These are phyloP conservation scores for Penicillium sp. DNA, from an alignment of 2,329 filamentous ascomycete genomes.

Conservation along the genomic window DNA sequence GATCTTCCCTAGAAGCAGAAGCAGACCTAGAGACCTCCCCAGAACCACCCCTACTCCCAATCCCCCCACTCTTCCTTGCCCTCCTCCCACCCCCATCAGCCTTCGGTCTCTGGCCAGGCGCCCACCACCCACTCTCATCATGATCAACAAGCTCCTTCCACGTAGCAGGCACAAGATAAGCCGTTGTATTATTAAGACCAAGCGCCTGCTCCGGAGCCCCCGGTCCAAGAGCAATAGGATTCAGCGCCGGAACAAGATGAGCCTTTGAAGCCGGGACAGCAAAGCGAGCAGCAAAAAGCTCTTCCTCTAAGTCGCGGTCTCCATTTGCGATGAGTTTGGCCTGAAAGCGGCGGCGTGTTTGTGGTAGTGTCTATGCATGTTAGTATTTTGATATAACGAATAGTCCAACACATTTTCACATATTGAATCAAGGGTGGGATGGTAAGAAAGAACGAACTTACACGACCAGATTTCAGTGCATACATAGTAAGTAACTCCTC, in stretches of 20 bases:
- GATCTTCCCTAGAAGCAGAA: constrained; percentile 5
- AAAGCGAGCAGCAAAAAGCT: constrained; percentile 30
- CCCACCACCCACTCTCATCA: constrained; percentile 16
- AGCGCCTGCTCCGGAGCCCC: constrained; percentile 6
- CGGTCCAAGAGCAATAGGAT: neutral
- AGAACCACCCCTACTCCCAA: neutral
- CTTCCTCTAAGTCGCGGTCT: constrained; percentile 26
- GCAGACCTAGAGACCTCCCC: neutral
- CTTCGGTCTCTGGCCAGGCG: constrained; percentile 10
- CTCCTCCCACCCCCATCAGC: neutral
- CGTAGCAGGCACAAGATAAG: constrained; percentile 12
- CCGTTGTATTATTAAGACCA: constrained; percentile 8
- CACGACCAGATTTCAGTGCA: constrained; percentile 39
- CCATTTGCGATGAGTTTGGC: constrained; percentile 35
- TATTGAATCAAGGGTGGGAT: too few relatives aligned
- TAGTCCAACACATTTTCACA: too few relatives aligned
- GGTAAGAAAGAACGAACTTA: constrained; percentile 23
- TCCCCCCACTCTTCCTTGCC: neutral
- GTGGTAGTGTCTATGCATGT: constrained; percentile 36
- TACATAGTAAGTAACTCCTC: constrained; percentile 43
- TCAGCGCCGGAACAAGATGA: constrained; percentile 4
- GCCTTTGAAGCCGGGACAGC: constrained; percentile 19
- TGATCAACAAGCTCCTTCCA: constrained; percentile 17
- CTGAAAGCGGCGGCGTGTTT: constrained; percentile 38
- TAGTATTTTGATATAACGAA: neutral